A percentile compares a stretch with the other conserved stretches of the same genome.
Evolutionary conservation across 345 rosid species (phyloP).

Genomic region (Combretum micranthum): DNA sequence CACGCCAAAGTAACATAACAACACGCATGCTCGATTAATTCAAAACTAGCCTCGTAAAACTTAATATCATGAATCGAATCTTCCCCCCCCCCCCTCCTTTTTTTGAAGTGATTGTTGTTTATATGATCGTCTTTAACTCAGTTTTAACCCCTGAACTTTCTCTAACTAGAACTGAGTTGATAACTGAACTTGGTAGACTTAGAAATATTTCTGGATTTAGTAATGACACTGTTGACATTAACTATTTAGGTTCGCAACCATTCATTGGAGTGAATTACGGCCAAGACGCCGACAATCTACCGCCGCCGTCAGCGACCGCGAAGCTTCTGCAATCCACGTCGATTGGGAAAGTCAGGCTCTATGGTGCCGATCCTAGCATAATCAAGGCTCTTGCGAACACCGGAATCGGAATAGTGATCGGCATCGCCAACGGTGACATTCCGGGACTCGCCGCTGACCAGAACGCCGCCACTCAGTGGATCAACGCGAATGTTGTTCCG

Average conservation of each 20-base stretch:
- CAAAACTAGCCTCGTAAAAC: no score
- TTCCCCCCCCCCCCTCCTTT: no score
- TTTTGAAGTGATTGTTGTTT: no score
- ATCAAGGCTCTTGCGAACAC: slow-evolving; percentile 75
- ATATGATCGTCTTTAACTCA: no score
- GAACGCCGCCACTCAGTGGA: slow-evolving; percentile 68
- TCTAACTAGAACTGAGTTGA: background rate
- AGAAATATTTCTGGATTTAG: background rate
- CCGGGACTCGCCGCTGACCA: slow-evolving; percentile 79
- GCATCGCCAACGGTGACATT: slow-evolving; percentile 66
- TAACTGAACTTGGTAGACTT: background rate
- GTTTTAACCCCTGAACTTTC: no score
- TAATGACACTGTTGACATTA: background rate
- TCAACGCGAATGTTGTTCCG: slow-evolving; percentile 61
- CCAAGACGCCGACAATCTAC: slow-evolving; percentile 82
- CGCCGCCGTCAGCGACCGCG: slow-evolving; percentile 75
- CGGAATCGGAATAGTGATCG: slow-evolving; percentile 69
- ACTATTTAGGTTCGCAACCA: slow-evolving; percentile 47
- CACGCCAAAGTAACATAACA: no score
- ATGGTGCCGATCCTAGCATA: slow-evolving; percentile 80
- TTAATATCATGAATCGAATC: no score
- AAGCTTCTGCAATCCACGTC: slow-evolving; percentile 74
- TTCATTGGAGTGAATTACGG: slow-evolving; percentile 90
- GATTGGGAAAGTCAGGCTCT: slow-evolving; percentile 63
- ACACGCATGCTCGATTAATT: no score